Conservation (phyloP, 2,329 filamentous ascomycete species). For the Cercospora sp. region DNA sequence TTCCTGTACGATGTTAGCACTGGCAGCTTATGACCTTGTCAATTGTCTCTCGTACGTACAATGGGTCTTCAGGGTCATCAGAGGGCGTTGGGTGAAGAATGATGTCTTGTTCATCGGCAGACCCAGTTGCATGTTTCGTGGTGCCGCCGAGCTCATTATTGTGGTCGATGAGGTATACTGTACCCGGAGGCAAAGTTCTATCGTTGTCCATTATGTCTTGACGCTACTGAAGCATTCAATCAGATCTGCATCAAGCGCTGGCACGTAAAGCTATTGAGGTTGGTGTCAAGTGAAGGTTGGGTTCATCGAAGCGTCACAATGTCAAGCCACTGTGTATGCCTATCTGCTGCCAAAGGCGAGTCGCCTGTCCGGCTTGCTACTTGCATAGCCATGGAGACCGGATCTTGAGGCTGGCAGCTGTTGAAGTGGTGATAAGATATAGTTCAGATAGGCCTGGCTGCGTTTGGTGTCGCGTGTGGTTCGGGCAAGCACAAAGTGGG, state of each 20-base stretch:
- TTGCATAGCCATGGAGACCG: neutral
- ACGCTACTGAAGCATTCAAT: neutral
- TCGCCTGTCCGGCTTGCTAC: neutral
- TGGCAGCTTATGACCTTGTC: neutral
- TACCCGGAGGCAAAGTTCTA: neutral
- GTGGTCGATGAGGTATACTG: neutral
- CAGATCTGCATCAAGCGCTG: neutral
- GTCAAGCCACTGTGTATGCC: neutral
- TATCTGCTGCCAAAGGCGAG: neutral
- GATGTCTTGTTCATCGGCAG: slow-evolving; percentile 38
- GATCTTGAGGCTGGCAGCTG: neutral
- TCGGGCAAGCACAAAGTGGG: slow-evolving; percentile 1
- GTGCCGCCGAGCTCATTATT: neutral
- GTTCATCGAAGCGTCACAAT: neutral
- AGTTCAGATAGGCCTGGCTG: neutral
- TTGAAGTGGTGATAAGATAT: neutral
- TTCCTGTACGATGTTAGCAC: slow-evolving; percentile 32
- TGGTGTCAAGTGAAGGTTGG: neutral
- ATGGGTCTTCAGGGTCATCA: slow-evolving; percentile 49
- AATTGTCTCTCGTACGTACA: slow-evolving; percentile 24
- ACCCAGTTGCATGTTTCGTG: slow-evolving; percentile 41
- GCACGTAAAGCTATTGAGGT: neutral
- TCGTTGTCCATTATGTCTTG: neutral
- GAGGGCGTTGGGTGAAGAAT: slow-evolving; percentile 46
- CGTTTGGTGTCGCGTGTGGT: neutral